Evolutionary conservation across 495 filamentous ascomycete genomes (phyloP).

Genomic region (Penicillium soppii): DNA sequence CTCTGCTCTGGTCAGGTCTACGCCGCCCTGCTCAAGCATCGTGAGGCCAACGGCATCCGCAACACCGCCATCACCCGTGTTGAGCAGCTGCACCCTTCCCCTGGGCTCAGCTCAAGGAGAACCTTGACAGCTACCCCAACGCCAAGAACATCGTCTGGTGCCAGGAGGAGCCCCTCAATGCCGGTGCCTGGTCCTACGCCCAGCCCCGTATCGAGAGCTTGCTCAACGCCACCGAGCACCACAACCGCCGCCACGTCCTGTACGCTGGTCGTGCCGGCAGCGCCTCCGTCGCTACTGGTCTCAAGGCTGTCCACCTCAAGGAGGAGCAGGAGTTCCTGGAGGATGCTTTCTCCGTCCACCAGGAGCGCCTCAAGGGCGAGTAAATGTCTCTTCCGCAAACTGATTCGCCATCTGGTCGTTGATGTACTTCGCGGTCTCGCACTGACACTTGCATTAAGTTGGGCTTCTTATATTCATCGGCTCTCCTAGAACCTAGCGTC

Average conservation of each 20-base stretch:
- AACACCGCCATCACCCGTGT: constrained; percentile 91
- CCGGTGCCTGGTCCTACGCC: constrained; percentile 90
- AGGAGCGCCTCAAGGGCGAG: constrained; percentile 58
- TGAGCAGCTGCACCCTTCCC: constrained; percentile 98
- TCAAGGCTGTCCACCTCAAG: constrained; percentile 85
- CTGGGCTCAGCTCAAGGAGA: constrained; percentile 92
- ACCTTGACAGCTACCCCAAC: constrained; percentile 93
- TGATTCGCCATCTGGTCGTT: neutral
- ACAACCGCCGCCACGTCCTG: constrained; percentile 91
- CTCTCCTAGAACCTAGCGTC: constrained; percentile 32
- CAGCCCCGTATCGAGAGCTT: constrained; percentile 96
- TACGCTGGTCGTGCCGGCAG: constrained; percentile 91
- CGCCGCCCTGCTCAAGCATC: constrained; percentile 85
- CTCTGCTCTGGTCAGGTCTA: constrained; percentile 96
- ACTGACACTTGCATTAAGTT: constrained; percentile 16
- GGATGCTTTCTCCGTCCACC: constrained; percentile 64
- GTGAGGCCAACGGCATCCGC: constrained; percentile 76
- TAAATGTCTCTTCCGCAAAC: constrained; percentile 25
- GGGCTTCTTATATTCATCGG: constrained; percentile 30
- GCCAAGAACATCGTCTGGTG: constrained; percentile 94
- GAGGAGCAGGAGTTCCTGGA: constrained; percentile 91
- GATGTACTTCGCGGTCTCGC: neutral
- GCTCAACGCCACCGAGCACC: constrained; percentile 85
- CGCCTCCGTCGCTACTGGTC: constrained; percentile 87
- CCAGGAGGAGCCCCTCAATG: constrained; percentile 97